Conservation (phyloP, 371 early-diverging fungal species). For the Saksenaea vasiformis region DNA sequence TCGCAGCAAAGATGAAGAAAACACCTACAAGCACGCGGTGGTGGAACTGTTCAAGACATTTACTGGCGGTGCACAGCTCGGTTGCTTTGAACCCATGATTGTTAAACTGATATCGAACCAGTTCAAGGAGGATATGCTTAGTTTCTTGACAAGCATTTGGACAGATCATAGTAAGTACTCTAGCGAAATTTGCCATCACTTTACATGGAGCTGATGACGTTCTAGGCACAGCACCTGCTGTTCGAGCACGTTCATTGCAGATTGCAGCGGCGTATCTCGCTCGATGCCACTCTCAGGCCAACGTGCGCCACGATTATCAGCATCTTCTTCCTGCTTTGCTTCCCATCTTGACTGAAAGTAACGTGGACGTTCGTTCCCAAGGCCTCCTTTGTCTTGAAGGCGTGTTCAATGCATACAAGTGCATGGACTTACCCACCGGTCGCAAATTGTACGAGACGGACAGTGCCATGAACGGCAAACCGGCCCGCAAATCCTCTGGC, state of each 20-base stretch:
- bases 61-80: conserved; percentile 41
- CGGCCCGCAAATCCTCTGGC: conserved; percentile 57
- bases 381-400: conserved; percentile 58
- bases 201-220: too few relatives aligned
- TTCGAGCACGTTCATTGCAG: conserved; percentile 64
- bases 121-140: conserved; percentile 55
- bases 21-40: neutral
- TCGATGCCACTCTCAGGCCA: conserved; percentile 35
- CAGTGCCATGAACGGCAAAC: conserved; percentile 17
- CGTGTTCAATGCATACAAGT: conserved; percentile 45
- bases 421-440: conserved; percentile 27
- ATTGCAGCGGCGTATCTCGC: conserved; percentile 62
- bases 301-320: conserved; percentile 70
- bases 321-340: conserved; percentile 78
- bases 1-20: neutral
- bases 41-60: conserved; percentile 49
- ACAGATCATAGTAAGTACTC: conserved; percentile 40
- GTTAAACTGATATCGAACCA: conserved; percentile 58
- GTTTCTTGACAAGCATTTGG: conserved; percentile 71
- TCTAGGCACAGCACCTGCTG: conserved; percentile 24
- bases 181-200: too few relatives aligned
- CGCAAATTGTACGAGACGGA: conserved; percentile 43
- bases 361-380: conserved; percentile 57
- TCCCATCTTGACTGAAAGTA: conserved; percentile 57
- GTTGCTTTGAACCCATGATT: conserved; percentile 54